Percentiles rank a stretch among this genome's conserved stretches.
phyloP scores from a whole-genome alignment of 2,329 filamentous ascomycete genomes.

The Sarocladium oryzae region DNA sequence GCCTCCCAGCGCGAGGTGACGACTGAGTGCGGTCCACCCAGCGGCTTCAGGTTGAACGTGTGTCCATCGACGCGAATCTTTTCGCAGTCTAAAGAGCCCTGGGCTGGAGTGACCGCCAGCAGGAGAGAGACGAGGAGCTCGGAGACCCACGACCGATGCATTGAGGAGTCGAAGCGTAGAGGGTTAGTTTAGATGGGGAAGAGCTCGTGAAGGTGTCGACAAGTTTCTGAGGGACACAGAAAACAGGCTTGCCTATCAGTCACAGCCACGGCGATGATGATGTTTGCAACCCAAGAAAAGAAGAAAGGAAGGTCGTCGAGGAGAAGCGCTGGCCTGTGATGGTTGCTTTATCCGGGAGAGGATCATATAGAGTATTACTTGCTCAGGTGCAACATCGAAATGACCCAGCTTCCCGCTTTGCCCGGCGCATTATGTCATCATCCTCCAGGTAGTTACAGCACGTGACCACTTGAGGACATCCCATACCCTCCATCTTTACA shows the following conservation, averaged over 20 bases:
- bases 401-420: not conserved
- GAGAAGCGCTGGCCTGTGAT: not conserved
- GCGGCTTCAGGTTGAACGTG: slow-evolving; percentile 56
- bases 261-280: not conserved
- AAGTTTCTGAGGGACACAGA: not conserved
- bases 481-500: too few species aligned
- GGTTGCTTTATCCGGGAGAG: not conserved
- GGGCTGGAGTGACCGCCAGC: slow-evolving; percentile 28
- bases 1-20: slow-evolving; percentile 50
- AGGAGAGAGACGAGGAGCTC: slow-evolving; percentile 27
- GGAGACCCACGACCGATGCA: slow-evolving; percentile 2
- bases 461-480: not conserved
- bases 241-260: not conserved
- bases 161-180: not conserved
- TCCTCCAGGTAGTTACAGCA: not conserved
- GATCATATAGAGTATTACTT: not conserved
- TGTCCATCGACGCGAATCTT: slow-evolving; percentile 52
- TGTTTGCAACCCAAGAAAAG: not conserved
- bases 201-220: not conserved
- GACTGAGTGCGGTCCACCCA: slow-evolving; percentile 64
- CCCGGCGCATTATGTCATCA: slow-evolving; percentile 3
- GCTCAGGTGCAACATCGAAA: not conserved
- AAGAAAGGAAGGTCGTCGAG: not conserved
- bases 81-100: slow-evolving; percentile 53
- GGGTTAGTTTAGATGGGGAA: not conserved